A percentile compares a stretch with the other conserved stretches of the same genome.
Conservation (phyloP, 164 flowering plant genomes). For the Nymphaea thermarum region DNA sequence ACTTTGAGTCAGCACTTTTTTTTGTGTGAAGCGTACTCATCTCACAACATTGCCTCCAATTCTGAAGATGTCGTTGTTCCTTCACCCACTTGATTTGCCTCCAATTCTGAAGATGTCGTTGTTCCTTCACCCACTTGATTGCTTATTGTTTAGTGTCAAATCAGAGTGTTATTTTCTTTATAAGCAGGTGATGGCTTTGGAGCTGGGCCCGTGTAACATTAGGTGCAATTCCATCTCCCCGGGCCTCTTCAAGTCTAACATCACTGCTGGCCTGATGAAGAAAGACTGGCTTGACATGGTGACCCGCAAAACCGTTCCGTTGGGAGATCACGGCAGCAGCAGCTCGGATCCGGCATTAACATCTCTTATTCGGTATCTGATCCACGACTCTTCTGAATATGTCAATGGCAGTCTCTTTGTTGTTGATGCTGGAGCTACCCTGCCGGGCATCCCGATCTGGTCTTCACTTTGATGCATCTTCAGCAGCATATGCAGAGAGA, state of each 20-base stretch:
- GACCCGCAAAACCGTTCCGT: constrained; percentile 21
- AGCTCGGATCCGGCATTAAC: constrained; percentile 28
- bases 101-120: no score
- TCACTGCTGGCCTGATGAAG: constrained; percentile 21
- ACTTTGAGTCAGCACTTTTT: no score
- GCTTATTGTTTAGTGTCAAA: no score
- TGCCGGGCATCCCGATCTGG: constrained; percentile 34
- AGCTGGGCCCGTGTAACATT: constrained; percentile 25
- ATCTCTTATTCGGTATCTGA: constrained; percentile 29
- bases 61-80: no score
- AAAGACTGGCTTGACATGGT: constrained; percentile 35
- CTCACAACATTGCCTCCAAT: no score
- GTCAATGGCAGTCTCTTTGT: constrained; percentile 29
- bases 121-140: no score
- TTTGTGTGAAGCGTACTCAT: no score
- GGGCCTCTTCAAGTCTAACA: constrained; percentile 33
- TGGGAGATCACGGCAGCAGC: constrained; percentile 15
- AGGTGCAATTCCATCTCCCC: constrained; percentile 32
- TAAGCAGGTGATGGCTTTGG: constrained; percentile 27
- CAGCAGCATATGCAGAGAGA: background rate
- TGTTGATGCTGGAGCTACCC: constrained; percentile 30
- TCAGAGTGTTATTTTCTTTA: background rate
- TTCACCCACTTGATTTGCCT: no score
- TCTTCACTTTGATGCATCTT: constrained; percentile 22
- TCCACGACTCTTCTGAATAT: constrained; percentile 30